Conservation (phyloP, 192 early-diverging fungal species). For the Glomus cerebriforme region DNA sequence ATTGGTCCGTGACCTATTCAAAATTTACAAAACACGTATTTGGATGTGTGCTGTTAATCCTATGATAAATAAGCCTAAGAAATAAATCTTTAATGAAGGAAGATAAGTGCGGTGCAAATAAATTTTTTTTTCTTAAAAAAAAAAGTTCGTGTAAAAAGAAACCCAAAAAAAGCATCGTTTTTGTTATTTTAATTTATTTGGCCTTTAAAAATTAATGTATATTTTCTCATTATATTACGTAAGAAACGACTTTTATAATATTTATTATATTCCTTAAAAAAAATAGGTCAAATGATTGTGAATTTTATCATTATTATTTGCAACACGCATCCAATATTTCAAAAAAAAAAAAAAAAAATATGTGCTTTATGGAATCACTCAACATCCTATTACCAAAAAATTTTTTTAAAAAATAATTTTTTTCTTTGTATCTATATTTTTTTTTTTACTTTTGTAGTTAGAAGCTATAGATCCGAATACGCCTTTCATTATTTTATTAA, state of each 20-base stretch:
- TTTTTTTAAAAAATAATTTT: neutral
- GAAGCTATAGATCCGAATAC: constrained; percentile 14
- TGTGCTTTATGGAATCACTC: neutral
- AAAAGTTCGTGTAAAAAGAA: neutral
- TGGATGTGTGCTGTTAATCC: constrained; percentile 79
- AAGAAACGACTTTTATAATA: neutral
- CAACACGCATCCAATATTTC: no score
- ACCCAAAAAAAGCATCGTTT: no score
- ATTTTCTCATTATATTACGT: no score
- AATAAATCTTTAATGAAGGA: constrained; percentile 15
- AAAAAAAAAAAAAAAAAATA: constrained; percentile 3
- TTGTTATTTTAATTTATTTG: neutral
- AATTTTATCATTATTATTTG: no score
- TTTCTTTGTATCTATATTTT: constrained; percentile 28
- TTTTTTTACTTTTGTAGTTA: constrained; percentile 1
- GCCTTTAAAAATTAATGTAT: neutral
- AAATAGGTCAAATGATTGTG: no score
- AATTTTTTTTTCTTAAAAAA: neutral
- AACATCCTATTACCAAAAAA: neutral
- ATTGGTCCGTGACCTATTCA: constrained; percentile 93
- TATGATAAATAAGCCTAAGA: constrained; percentile 31
- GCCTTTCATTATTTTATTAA: neutral
- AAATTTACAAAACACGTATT: constrained; percentile 97
- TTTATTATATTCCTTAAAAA: neutral
- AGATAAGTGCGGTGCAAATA: neutral